phyloP scores from a whole-genome alignment of 345 rosid species.

The Citrus inodora region DNA sequence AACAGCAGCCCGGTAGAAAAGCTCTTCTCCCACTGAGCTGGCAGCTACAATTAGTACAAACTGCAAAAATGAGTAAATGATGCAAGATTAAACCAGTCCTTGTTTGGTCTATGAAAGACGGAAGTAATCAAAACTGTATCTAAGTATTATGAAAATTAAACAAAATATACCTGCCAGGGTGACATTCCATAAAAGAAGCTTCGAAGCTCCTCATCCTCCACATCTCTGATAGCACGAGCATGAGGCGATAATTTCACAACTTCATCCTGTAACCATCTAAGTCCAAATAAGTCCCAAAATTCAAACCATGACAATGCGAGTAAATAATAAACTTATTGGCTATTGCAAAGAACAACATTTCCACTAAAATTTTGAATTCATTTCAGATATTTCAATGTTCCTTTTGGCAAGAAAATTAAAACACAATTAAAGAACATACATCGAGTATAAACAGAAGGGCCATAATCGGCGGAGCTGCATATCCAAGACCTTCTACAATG shows the following conservation, averaged over 20 bases:
- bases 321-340: neutral
- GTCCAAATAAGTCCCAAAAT: slow-evolving; percentile 8
- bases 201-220: slow-evolving; percentile 96
- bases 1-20: slow-evolving; percentile 93
- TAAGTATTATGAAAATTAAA: neutral
- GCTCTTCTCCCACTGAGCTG: slow-evolving; percentile 98
- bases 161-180: slow-evolving; percentile 72
- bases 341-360: neutral
- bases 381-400: neutral
- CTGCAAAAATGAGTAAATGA: slow-evolving; percentile 30
- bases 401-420: too few relatives aligned
- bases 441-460: slow-evolving; percentile 91
- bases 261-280: slow-evolving; percentile 66
- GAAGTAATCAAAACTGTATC: neutral
- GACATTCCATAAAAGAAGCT: slow-evolving; percentile 99
- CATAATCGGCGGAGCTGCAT: slow-evolving; percentile 93
- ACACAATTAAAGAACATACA: slow-evolving; percentile 33
- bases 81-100: slow-evolving; percentile 3
- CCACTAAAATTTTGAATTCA: neutral
- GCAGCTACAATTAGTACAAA: slow-evolving; percentile 80
- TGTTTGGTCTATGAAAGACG: neutral
- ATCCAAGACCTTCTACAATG: slow-evolving; percentile 76
- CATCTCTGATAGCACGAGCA: slow-evolving; percentile 96
- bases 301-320: neutral
- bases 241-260: slow-evolving; percentile 94